Evolutionary conservation across 164 flowering plant species (phyloP), one percentile per base, ranked within the genome.

Genomic region (Macadamia tetraphylla): DNA sequence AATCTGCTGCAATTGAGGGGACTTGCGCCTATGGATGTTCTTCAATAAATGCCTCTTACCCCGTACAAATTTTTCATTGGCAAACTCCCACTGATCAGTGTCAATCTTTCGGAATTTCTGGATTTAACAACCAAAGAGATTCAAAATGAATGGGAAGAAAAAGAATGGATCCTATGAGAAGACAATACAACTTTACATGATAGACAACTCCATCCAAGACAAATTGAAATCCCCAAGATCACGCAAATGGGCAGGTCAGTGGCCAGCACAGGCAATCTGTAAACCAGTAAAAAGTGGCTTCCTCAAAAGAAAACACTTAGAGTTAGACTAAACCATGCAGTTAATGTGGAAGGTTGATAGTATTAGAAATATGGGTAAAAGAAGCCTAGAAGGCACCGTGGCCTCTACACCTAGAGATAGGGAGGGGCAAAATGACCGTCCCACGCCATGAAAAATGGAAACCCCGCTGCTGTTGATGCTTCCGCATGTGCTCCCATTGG

Each of bases 81-180:
- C 90, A 69, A 94, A 94, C 74, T 91, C 96, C 97, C 94, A 94
- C 67, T 75, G 82, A 46, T 89, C 97, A 49, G 90, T 60, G 65
- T 87, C 91, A 73, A 90, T 75, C 83, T 94, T 94, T 62, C 93
- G 96, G 68, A 94, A 94, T 6, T 97, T 93, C 98, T 94, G 87
- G 76, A 75, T 63, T 60, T 44, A 76, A 18, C 14, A 71, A 14
- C 63, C 63, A 65, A 66, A 68, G 17, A 31, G 29, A 60, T 64
- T 74, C 62, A 58, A 65, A 71, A 30, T 62, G 55, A 63, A 58
- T 62, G 59, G 49, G 46, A 58, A 17, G 58, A 5, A 30, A 17
- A 12, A 48, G 8, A 6, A 64, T 59, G 58, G 17, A n/a, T 14
- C 55, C 11, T 44, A 66, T 58, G 66, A 14, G 30, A 11, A 59